These are phyloP conservation scores for Physcomitrium patens DNA, from an alignment of 225 moss, liverwort and hornwort genomes.

Conservation along the genomic window DNA sequence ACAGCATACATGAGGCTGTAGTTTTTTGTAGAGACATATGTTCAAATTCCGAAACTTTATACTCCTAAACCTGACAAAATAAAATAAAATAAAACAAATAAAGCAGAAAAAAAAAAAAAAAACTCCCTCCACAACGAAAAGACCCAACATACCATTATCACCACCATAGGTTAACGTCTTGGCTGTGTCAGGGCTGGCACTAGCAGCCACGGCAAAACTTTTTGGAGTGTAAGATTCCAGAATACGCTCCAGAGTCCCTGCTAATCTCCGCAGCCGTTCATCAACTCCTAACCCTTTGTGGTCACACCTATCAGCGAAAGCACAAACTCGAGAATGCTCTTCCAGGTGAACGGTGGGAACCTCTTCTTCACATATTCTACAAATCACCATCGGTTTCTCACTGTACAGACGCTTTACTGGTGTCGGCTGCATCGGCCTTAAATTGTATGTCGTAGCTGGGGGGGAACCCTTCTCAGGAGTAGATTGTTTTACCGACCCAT, in stretches of 20 bases:
- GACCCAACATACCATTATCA: constrained; percentile 46
- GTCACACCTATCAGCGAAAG: constrained; percentile 94
- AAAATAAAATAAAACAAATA: no score
- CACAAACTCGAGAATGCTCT: constrained; percentile 98
- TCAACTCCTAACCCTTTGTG: constrained; percentile 81
- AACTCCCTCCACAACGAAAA: constrained; percentile 13
- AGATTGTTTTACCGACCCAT: constrained; percentile 35
- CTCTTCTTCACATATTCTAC: constrained; percentile 99
- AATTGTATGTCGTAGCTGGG: constrained; percentile 28
- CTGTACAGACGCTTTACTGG: constrained; percentile 46
- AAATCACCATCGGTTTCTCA: constrained; percentile 84
- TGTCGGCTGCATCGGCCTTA: constrained; percentile 40
- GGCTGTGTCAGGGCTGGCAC: constrained; percentile 73
- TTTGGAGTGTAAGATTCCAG: constrained; percentile 76
- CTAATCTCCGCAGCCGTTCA: constrained; percentile 83
- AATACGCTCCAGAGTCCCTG: constrained; percentile 85
- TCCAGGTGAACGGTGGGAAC: constrained; percentile 86
- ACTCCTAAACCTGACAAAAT: not conserved
- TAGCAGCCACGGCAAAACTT: constrained; percentile 51
- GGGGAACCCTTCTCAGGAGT: constrained; percentile 46
- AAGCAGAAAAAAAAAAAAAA: not conserved
- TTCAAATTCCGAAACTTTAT: no score
- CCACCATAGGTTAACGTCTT: constrained; percentile 53
- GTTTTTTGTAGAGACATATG: no score
- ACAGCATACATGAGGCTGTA: constrained; percentile 12